Conservation (phyloP, 495 filamentous ascomycete genomes). For the Penicillium riverlandense region DNA sequence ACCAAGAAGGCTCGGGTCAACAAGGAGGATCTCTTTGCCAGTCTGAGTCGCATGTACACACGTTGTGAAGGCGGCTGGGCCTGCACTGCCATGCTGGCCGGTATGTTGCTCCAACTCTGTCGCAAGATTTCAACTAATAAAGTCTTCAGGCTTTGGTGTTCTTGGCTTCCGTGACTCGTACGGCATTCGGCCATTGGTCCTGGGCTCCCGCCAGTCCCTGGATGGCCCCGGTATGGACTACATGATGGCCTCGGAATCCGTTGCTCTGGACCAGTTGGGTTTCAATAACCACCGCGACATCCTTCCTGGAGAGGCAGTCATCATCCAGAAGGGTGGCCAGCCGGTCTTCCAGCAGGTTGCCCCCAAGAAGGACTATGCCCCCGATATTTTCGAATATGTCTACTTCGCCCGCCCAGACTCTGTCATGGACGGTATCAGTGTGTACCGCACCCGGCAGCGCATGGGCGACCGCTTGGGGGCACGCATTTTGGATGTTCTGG, state of each 20-base stretch:
- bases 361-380: conserved; percentile 64
- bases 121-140: conserved; percentile 2
- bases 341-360: conserved; percentile 73
- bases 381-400: conserved; percentile 91
- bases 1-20: conserved; percentile 96
- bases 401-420: conserved; percentile 76
- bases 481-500: conserved; percentile 66
- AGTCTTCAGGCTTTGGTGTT: conserved; percentile 63
- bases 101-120: conserved; percentile 25
- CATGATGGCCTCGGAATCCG: conserved; percentile 96
- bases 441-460: conserved; percentile 79
- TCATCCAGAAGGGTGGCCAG: conserved; percentile 75
- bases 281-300: conserved; percentile 80
- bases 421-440: conserved; percentile 87
- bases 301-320: conserved; percentile 85
- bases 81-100: conserved; percentile 87
- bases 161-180: conserved; percentile 84
- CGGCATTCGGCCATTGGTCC: conserved; percentile 83
- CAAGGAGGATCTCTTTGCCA: conserved; percentile 78
- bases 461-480: conserved; percentile 88
- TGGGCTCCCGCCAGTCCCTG: conserved; percentile 69
- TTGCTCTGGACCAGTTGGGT: conserved; percentile 81
- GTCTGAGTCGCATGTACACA: conserved; percentile 66
- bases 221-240: conserved; percentile 71
- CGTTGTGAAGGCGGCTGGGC: conserved; percentile 81